These are phyloP conservation scores for Apophysomyces sp. DNA, from an alignment of 371 early-diverging fungal species.

Conservation along the genomic window DNA sequence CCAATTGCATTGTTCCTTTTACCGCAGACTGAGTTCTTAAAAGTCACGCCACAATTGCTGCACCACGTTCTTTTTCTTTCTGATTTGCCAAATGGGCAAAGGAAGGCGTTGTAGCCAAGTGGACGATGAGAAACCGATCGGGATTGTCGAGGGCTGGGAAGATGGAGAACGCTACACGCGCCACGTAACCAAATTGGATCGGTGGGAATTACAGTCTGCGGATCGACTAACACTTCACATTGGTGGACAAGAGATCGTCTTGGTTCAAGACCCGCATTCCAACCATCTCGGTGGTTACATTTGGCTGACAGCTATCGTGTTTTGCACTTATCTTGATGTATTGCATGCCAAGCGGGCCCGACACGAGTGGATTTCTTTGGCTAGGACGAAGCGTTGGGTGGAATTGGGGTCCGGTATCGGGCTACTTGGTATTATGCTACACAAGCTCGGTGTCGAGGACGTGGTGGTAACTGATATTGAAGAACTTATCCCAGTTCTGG, in stretches of 20 bases:
- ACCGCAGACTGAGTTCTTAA: too few relatives aligned
- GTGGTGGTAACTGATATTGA: conserved; percentile 49
- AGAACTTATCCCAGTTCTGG: conserved; percentile 41
- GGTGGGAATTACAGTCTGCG: conserved; percentile 55
- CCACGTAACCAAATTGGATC: conserved; percentile 41
- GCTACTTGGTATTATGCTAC: conserved; percentile 48
- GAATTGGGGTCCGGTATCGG: conserved; percentile 56
- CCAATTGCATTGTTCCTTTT: too few relatives aligned
- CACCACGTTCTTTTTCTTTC: too few relatives aligned
- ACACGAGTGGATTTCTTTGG: conserved; percentile 37
- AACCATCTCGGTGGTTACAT: conserved; percentile 47
- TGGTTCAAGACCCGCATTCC: conserved; percentile 52
- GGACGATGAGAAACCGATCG: conserved; percentile 33
- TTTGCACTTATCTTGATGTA: conserved; percentile 43
- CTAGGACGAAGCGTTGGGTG: conserved; percentile 42
- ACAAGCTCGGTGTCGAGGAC: conserved; percentile 41
- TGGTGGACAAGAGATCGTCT: conserved; percentile 29
- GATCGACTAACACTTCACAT: conserved; percentile 44
- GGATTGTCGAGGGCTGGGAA: conserved; percentile 55
- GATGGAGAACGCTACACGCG: conserved; percentile 45
- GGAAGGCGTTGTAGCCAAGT: neutral
- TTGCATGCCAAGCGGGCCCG: conserved; percentile 22
- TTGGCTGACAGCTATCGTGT: conserved; percentile 48
- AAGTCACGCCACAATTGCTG: too few relatives aligned
- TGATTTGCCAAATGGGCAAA: neutral